These are phyloP conservation scores for Quercus robur DNA, from an alignment of 306 rosid species.

Conservation along the genomic window DNA sequence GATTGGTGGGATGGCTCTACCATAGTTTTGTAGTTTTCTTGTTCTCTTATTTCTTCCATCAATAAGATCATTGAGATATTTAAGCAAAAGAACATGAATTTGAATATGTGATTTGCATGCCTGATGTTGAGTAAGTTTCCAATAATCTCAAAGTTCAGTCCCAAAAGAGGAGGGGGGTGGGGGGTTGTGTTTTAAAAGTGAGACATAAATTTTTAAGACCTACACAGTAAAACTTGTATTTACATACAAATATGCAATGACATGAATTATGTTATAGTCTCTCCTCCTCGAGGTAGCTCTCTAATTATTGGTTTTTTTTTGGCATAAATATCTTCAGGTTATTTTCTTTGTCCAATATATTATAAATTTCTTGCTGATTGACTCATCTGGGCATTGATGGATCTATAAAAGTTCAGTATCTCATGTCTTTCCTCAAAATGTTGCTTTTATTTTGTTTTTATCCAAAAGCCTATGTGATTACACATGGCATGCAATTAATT, in stretches of 20 bases:
- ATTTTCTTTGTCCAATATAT: background rate
- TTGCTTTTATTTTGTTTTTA: background rate
- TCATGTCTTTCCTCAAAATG: background rate
- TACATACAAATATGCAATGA: background rate
- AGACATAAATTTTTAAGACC: no score
- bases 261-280: conserved; percentile 14
- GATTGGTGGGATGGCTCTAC: conserved; percentile 42
- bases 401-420: conserved; percentile 13
- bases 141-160: background rate
- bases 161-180: background rate
- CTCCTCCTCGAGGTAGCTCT: background rate
- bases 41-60: background rate
- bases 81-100: background rate
- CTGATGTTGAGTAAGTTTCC: background rate
- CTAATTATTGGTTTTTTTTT: background rate
- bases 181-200: background rate
- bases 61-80: background rate
- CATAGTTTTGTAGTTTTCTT: conserved; percentile 23
- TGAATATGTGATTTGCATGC: conserved; percentile 13
- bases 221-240: no score
- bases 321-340: background rate
- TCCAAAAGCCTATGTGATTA: background rate
- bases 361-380: background rate
- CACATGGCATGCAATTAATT: background rate
- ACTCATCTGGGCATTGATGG: conserved; percentile 2